Conservation (phyloP, 768 basidiomycete species). For the Russula emetica region DNA sequence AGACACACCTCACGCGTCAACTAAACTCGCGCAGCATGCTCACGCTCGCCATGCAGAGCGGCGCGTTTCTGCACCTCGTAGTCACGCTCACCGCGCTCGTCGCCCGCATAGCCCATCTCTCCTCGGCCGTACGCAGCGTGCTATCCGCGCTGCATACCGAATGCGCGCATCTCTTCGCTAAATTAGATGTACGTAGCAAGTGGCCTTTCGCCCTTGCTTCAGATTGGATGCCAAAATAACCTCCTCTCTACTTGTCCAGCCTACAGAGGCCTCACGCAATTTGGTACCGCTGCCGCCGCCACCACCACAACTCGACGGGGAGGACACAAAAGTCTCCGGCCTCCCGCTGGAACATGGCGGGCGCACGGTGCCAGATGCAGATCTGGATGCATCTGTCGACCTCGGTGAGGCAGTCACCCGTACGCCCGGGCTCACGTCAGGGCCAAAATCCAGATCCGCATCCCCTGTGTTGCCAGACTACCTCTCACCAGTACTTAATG, state of each 20-base stretch:
- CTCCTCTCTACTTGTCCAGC: not conserved
- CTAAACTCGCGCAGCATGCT: constrained; percentile 47
- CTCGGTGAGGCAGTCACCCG: constrained; percentile 16
- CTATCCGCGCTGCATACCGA: constrained; percentile 12
- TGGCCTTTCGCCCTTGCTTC: not conserved
- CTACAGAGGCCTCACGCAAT: not conserved
- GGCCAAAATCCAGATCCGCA: not conserved
- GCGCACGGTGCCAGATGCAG: not conserved
- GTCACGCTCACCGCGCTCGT: constrained; percentile 57
- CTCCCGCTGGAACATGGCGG: not conserved
- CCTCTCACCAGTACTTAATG: not conserved
- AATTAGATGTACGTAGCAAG: constrained; percentile 17
- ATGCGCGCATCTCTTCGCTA: constrained; percentile 3
- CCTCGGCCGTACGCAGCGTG: constrained; percentile 4
- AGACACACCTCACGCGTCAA: not conserved
- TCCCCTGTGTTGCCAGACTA: not conserved
- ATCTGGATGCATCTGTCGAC: constrained; percentile 15
- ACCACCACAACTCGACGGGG: not conserved
- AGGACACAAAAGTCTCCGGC: not conserved
- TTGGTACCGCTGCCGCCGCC: not conserved
- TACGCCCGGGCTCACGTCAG: not conserved
- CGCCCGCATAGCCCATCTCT: constrained; percentile 44
- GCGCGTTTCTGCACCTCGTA: constrained; percentile 68
- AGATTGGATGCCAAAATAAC: not conserved
- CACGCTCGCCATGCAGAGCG: constrained; percentile 59